A percentile compares a stretch with the other conserved stretches of the same genome.
Evolutionary conservation across 192 early-diverging fungal species (phyloP).

Genomic region (Dispira parvispora): DNA sequence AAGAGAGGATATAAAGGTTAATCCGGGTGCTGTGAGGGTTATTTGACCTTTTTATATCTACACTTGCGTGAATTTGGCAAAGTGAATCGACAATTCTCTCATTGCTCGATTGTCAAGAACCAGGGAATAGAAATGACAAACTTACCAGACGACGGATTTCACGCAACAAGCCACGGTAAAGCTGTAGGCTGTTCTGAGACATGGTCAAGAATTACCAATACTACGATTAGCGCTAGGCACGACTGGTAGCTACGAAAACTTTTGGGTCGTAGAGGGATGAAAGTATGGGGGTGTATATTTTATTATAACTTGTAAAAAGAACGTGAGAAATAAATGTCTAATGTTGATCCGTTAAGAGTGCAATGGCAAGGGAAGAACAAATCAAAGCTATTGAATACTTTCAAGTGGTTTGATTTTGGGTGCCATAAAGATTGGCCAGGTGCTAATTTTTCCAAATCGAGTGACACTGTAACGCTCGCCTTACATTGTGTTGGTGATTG

Average conservation of each 20-base stretch:
- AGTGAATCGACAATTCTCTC: not conserved
- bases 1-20: not conserved
- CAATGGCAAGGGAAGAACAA: too few species aligned
- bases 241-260: not conserved
- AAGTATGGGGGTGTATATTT: not conserved
- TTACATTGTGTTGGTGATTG: not conserved
- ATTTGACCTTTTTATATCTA: not conserved
- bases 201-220: not conserved
- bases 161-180: constrained; percentile 1
- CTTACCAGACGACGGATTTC: not conserved
- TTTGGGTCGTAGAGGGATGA: not conserved
- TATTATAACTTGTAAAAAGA: too few species aligned
- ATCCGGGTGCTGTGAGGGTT: not conserved
- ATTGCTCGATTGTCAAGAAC: not conserved
- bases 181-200: not conserved
- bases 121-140: not conserved
- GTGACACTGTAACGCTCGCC: not conserved
- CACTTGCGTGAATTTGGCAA: not conserved
- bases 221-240: not conserved
- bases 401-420: too few species aligned
- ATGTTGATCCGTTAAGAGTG: too few species aligned
- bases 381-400: too few species aligned
- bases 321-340: too few species aligned
- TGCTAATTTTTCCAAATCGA: not conserved
- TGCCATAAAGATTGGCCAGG: not conserved